These are phyloP conservation scores for Gryganskiella cystojenkinii DNA, from an alignment of 192 early-diverging fungal genomes.

Conservation along the genomic window DNA sequence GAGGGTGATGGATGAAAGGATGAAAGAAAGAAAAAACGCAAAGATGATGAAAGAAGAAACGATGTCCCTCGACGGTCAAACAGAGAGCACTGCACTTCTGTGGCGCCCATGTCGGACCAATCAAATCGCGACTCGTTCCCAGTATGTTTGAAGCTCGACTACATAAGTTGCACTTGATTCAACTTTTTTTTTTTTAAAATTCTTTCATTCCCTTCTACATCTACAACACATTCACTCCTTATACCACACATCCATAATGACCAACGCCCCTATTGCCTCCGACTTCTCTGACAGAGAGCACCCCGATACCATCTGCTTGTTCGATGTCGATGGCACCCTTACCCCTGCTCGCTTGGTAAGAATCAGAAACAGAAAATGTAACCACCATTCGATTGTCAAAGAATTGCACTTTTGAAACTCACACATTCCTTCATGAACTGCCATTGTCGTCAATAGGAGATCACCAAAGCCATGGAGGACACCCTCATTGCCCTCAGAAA, in stretches of 20 bases:
- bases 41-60: slow-evolving; percentile 8
- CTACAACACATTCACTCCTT: neutral
- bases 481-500: slow-evolving; percentile 85
- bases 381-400: too few relatives aligned
- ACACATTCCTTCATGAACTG: neutral
- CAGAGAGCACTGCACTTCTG: neutral
- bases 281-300: slow-evolving; percentile 68
- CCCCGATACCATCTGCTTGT: slow-evolving; percentile 89
- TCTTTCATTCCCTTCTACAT: neutral
- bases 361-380: too few relatives aligned
- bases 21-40: neutral
- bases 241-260: neutral
- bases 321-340: slow-evolving; percentile 98
- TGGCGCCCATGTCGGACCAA: neutral
- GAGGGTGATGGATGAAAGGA: slow-evolving; percentile 2
- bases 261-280: slow-evolving; percentile 6
- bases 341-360: slow-evolving; percentile 93
- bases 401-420: neutral
- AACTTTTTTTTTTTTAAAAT: too few relatives aligned
- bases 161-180: neutral
- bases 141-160: neutral
- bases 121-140: neutral
- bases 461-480: slow-evolving; percentile 82
- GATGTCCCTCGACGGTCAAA: neutral
- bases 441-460: slow-evolving; percentile 64